These are phyloP conservation scores for Solanum commersonii DNA, from an alignment of 257 asterid genomes.

Conservation along the genomic window DNA sequence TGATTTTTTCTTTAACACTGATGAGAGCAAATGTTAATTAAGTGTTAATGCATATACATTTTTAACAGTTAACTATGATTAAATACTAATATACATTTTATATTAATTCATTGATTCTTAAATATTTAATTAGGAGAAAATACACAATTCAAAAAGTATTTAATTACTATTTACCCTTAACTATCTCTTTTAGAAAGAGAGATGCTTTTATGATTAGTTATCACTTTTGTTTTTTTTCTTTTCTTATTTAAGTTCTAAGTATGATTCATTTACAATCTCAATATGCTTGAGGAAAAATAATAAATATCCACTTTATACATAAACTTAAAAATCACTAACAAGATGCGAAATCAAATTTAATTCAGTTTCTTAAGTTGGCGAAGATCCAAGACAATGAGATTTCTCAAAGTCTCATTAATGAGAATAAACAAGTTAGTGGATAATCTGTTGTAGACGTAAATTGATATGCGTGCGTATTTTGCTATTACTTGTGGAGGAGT, in stretches of 20 bases:
- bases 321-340: not conserved
- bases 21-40: not conserved
- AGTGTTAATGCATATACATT: not conserved
- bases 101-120: not conserved
- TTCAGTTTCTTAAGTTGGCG: too few species aligned
- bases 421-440: not conserved
- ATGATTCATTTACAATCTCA: not conserved
- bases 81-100: too few species aligned
- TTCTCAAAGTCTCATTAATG: not conserved
- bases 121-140: not conserved
- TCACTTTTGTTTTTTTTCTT: not conserved
- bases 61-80: too few species aligned
- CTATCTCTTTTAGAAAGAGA: not conserved
- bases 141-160: not conserved
- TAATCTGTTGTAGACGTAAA: not conserved
- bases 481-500: not conserved
- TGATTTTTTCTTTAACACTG: too few species aligned
- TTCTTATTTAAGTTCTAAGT: not conserved
- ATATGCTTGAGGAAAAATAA: not conserved
- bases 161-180: not conserved
- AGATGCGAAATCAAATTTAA: too few species aligned
- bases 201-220: not conserved
- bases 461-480: not conserved
- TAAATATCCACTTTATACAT: not conserved
- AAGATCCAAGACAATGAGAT: too few species aligned